Evolutionary conservation across 768 basidiomycete genomes (phyloP), one percentile per base, ranked within the genome.

Genomic region (Leccinellum albellum): DNA sequence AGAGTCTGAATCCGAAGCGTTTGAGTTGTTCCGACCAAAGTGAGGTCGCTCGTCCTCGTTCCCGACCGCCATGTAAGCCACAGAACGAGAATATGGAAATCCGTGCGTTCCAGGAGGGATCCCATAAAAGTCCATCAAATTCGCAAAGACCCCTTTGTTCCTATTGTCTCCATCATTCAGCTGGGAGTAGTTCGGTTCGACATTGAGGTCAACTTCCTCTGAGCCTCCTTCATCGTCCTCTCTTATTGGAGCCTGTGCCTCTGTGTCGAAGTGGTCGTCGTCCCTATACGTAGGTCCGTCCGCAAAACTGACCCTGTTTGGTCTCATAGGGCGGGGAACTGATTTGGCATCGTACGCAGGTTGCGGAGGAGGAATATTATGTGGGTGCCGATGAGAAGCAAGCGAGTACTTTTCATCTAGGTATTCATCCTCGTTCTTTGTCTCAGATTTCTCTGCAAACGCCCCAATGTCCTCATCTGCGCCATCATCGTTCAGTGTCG

Each of bases 351-450:
- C 55, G 59, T 82, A 80, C 4, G 74, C 76, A 54, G 72, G 69
- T 37, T 72, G 67, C 3, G 86, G 87, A 2, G 83, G 76, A 17
- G 72, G 73, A 42, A 88, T 85, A 47, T 85, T 82, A 60, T 85
- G 79, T 10, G 85, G 84, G 59, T 87, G 84, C 50, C 77, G 73
- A 70, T 83, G 81, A 4, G 84, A 83, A 17, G 83, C 80, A 46
- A 84, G 66, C 1, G 82, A 76, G 55, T 75, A 82, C 64, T 72
- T 77, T 58, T 72, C 67, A 53, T 77, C 65, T n/a, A 66, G 55
- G 23, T 74, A 70, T 26, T 66, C 55, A 6, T 54, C 55, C 6
- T 54, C 51, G 21, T 59, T 54, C 53, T 44, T 65, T 12, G 58
- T 10, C 14, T 35, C 32, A 21, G 64, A 53, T 6, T 58, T 61